Conservation (phyloP, 2,329 filamentous ascomycete species). For the Xylaria arbuscula region DNA sequence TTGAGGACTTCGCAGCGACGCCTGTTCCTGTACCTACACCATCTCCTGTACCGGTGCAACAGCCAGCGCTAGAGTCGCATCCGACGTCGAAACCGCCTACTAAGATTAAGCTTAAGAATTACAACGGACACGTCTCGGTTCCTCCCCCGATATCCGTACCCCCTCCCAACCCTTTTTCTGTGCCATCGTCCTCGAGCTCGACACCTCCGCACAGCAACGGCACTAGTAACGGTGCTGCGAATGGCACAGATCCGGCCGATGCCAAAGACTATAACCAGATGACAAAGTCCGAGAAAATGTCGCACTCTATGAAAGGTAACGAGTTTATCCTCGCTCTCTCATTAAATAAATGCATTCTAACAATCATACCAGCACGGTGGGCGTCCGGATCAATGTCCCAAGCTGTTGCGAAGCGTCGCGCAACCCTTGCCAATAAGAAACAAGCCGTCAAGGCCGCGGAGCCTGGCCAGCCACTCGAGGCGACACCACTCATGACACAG, state of each 20-base stretch:
- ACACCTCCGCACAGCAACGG: constrained; percentile 36
- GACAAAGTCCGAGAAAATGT: constrained; percentile 75
- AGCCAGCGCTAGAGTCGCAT: constrained; percentile 30
- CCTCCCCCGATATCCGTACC: constrained; percentile 31
- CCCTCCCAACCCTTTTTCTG: constrained; percentile 39
- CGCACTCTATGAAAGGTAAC: constrained; percentile 72
- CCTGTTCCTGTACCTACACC: constrained; percentile 30
- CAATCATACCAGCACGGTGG: constrained; percentile 63
- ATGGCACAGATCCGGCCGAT: constrained; percentile 53
- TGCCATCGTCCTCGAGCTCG: constrained; percentile 37
- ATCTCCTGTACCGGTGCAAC: constrained; percentile 23
- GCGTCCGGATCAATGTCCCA: constrained; percentile 69
- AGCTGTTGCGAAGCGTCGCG: constrained; percentile 70
- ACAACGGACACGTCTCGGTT: constrained; percentile 37
- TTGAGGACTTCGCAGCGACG: constrained; percentile 37
- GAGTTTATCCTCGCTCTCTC: constrained; percentile 39
- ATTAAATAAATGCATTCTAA: constrained; percentile 35
- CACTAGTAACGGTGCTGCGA: constrained; percentile 41
- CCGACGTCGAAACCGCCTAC: constrained; percentile 41
- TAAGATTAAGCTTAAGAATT: constrained; percentile 53
- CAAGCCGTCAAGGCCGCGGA: constrained; percentile 52
- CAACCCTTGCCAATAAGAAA: constrained; percentile 70
- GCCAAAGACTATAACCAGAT: constrained; percentile 68
- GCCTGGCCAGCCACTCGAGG: constrained; percentile 33
- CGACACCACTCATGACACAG: constrained; percentile 19